Evolutionary conservation across 768 basidiomycete species (phyloP).

Genomic region (Termitomyces bulborhizus): DNA sequence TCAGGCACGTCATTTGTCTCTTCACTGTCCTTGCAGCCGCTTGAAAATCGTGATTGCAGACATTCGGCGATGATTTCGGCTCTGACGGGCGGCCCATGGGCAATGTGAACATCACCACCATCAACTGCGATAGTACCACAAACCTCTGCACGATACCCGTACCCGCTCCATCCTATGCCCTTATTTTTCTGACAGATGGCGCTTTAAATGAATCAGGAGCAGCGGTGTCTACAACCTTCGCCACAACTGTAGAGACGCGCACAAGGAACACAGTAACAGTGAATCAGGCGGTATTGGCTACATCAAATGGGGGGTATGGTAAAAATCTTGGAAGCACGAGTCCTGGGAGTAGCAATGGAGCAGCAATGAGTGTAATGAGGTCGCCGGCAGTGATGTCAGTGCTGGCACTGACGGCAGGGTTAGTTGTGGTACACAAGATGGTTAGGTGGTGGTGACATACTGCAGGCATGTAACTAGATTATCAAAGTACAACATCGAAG

Average conservation of each 20-base stretch:
- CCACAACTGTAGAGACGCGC: conserved; percentile 48
- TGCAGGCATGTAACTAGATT: too few species aligned
- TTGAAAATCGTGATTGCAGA: conserved; percentile 25
- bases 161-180: conserved; percentile 59
- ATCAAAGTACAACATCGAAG: too few species aligned
- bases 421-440: not conserved
- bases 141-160: conserved; percentile 56
- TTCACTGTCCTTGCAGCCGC: too few species aligned
- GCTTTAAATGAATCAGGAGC: conserved; percentile 29
- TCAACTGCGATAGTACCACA: conserved; percentile 46
- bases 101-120: conserved; percentile 39
- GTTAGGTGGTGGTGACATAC: not conserved
- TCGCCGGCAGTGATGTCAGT: not conserved
- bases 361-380: not conserved
- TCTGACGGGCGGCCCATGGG: conserved; percentile 64
- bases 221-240: conserved; percentile 21
- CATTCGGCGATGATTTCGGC: conserved; percentile 50
- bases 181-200: conserved; percentile 57
- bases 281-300: conserved; percentile 48
- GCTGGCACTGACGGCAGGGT: conserved; percentile 4
- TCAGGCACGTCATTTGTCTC: conserved; percentile 27
- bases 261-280: conserved; percentile 47
- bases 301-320: conserved; percentile 51
- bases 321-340: conserved; percentile 33
- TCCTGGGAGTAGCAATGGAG: conserved; percentile 22